Conservation (phyloP, 176 grass and related monocot genomes). For the Musa acuminata region DNA sequence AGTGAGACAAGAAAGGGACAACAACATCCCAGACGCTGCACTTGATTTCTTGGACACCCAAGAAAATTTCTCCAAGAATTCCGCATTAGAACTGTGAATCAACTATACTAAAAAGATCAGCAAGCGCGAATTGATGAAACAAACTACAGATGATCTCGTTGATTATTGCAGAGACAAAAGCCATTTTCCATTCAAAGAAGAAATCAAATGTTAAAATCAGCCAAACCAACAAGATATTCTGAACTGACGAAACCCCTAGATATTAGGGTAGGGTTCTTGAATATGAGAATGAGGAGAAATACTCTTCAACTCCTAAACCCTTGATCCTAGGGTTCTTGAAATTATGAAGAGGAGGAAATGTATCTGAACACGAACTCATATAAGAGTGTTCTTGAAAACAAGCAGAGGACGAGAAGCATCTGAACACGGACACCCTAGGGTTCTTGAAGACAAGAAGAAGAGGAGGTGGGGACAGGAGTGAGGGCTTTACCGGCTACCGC, state of each 20-base stretch:
- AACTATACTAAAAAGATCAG: not conserved
- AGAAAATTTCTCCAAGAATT: not conserved
- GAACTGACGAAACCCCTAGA: too few relatives aligned
- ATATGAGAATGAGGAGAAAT: not conserved
- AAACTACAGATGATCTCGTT: not conserved
- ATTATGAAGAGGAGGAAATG: not conserved
- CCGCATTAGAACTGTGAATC: not conserved
- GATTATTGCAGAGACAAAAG: not conserved
- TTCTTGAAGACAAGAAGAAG: not conserved
- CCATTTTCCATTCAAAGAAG: not conserved
- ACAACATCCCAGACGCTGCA: too few relatives aligned
- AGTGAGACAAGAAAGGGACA: too few relatives aligned
- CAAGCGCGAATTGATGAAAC: not conserved
- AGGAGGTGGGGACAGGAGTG: not conserved
- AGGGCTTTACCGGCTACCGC: constrained; percentile 50
- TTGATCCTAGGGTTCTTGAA: not conserved
- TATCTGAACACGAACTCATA: not conserved
- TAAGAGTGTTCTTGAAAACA: too few relatives aligned
- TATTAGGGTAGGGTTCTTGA: too few relatives aligned
- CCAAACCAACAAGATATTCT: too few relatives aligned
- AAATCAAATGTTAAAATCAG: too few relatives aligned
- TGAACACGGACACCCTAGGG: too few relatives aligned
- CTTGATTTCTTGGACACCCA: not conserved
- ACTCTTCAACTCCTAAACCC: not conserved
- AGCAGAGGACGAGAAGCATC: too few relatives aligned